Conservation (phyloP, 257 asterid genomes). For the Solanum tarijense region DNA sequence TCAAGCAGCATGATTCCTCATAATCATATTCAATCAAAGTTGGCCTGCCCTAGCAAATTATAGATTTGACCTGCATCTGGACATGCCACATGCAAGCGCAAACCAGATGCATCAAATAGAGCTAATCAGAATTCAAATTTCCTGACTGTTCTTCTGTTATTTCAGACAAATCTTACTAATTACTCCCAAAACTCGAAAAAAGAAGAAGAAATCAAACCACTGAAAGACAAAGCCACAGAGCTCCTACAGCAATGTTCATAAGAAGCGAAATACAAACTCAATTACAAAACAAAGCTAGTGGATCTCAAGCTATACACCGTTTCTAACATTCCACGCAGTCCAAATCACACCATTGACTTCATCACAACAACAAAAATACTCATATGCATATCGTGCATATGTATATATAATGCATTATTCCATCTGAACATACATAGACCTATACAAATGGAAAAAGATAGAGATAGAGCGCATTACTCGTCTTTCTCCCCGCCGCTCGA, state of each 20-base stretch:
- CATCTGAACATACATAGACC: slow-evolving; percentile 8
- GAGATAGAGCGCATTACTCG: slow-evolving; percentile 37
- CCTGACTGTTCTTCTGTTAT: not conserved
- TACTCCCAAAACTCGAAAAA: not conserved
- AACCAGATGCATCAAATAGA: not conserved
- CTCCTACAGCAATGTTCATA: not conserved
- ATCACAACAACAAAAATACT: not conserved
- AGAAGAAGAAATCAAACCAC: not conserved
- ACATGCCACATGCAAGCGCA: not conserved
- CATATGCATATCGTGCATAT: not conserved
- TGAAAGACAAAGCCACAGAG: not conserved
- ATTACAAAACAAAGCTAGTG: slow-evolving; percentile 19
- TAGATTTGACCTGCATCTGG: not conserved
- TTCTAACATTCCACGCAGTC: slow-evolving; percentile 11
- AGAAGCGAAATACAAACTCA: slow-evolving; percentile 12
- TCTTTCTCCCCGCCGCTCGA: slow-evolving; percentile 55
- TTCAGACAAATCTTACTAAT: not conserved
- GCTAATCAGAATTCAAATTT: not conserved
- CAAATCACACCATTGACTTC: not conserved
- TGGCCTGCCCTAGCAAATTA: not conserved
- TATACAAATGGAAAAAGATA: slow-evolving; percentile 5
- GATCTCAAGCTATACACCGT: slow-evolving; percentile 26
- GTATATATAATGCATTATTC: not conserved
- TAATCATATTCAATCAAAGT: not conserved
- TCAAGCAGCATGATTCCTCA: not conserved